phyloP scores from a whole-genome alignment of 371 early-diverging fungal species.

The Entomophthora muscae region DNA sequence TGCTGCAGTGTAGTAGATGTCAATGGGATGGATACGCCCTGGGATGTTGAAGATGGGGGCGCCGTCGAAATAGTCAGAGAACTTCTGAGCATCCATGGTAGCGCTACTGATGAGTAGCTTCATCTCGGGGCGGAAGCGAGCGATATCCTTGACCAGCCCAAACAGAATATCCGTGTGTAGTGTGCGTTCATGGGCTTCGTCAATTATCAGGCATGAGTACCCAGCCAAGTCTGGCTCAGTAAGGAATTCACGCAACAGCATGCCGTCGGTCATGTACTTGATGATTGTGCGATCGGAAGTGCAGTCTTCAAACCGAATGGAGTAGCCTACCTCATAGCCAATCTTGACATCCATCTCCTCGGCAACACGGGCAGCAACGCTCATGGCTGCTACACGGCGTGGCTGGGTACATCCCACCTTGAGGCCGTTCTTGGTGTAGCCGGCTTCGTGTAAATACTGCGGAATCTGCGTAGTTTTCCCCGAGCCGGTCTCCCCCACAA shows the following conservation, averaged over 20 bases:
- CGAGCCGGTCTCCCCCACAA: constrained; percentile 97
- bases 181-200: constrained; percentile 99
- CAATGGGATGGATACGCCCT: constrained; percentile 85
- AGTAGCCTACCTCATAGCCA: constrained; percentile 92
- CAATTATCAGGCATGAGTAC: constrained; percentile 91
- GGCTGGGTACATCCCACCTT: constrained; percentile 99
- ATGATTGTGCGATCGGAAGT: constrained; percentile 88
- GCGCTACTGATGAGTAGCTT: constrained; percentile 97
- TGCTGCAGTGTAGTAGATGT: constrained; percentile 85
- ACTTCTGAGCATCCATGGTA: constrained; percentile 94
- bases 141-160: constrained; percentile 93
- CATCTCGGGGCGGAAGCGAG: constrained; percentile 80
- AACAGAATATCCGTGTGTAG: constrained; percentile 96
- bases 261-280: constrained; percentile 99
- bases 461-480: constrained; percentile 99
- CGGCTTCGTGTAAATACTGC: constrained; percentile 93
- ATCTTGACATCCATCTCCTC: constrained; percentile 88
- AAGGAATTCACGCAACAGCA: constrained; percentile 95
- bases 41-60: constrained; percentile 91
- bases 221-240: constrained; percentile 87
- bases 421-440: constrained; percentile 68
- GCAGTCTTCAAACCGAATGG: constrained; percentile 96
- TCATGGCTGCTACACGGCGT: constrained; percentile 98
- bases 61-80: constrained; percentile 85
- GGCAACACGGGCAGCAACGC: constrained; percentile 92